Conservation (phyloP, 305 asterid genomes). For the Stenogyne calaminthoides region DNA sequence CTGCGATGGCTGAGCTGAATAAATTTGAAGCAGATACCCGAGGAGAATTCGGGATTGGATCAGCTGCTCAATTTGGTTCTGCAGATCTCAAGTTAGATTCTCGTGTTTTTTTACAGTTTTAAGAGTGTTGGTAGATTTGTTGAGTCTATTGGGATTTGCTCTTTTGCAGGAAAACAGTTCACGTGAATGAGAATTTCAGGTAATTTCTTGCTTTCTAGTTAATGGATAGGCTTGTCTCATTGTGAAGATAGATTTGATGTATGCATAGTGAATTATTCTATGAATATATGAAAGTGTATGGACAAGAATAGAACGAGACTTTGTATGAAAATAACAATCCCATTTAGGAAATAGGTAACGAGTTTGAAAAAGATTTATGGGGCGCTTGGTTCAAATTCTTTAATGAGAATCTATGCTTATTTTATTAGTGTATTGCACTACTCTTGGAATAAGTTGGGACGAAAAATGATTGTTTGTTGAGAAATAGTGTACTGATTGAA, state of each 20-base stretch:
- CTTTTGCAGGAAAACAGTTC: slow-evolving; percentile 80
- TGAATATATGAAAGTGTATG: background rate
- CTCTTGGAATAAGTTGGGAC: background rate
- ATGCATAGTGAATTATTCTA: background rate
- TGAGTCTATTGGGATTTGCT: slow-evolving; percentile 1
- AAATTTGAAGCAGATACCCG: slow-evolving; percentile 87
- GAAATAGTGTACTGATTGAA: too few relatives aligned
- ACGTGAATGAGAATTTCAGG: slow-evolving; percentile 92
- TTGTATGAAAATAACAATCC: background rate
- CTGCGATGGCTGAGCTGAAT: slow-evolving; percentile 84
- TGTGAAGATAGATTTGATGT: background rate
- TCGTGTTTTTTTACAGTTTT: background rate
- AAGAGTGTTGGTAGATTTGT: background rate
- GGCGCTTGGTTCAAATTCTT: background rate
- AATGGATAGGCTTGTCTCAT: background rate
- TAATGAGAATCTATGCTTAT: background rate
- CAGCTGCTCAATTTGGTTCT: slow-evolving; percentile 97
- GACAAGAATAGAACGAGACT: background rate
- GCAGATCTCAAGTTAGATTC: slow-evolving; percentile 72
- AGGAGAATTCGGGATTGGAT: slow-evolving; percentile 93
- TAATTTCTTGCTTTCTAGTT: slow-evolving; percentile 22
- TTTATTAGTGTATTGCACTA: background rate
- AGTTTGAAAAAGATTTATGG: background rate
- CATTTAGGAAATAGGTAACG: background rate
- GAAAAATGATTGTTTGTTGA: background rate